Conservation (phyloP, 768 basidiomycete species). For the Leccinum boreale region DNA sequence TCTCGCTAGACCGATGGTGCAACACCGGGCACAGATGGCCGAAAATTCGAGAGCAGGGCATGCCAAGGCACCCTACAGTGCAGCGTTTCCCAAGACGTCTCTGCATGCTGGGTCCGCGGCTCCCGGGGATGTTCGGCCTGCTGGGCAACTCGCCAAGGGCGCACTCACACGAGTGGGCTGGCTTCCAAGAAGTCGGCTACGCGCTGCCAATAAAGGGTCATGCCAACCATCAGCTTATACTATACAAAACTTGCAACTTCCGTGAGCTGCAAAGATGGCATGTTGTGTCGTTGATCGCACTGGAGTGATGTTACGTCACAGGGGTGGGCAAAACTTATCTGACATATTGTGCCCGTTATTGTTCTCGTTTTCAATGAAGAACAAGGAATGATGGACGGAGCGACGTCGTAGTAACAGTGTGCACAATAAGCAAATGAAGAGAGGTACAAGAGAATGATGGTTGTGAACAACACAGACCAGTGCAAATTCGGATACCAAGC, state of each 20-base stretch:
- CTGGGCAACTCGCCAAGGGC: conserved; percentile 54
- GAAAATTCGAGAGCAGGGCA: conserved; percentile 32
- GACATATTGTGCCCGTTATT: conserved; percentile 1
- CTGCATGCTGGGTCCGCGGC: conserved; percentile 52
- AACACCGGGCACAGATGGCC: conserved; percentile 39
- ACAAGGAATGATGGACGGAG: conserved; percentile 7
- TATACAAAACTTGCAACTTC: conserved; percentile 17
- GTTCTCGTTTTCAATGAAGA: conserved; percentile 4
- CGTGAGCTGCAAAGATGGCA: conserved; percentile 11
- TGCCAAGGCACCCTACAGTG: conserved; percentile 19
- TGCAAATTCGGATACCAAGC: conserved; percentile 15
- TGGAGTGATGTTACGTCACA: conserved; percentile 9
- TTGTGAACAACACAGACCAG: conserved; percentile 9
- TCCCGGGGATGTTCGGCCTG: conserved; percentile 56
- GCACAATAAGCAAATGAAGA: conserved; percentile 12
- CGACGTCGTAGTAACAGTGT: conserved; percentile 7
- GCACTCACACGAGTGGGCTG: conserved; percentile 37
- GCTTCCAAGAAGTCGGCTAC: conserved; percentile 21
- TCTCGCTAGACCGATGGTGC: conserved; percentile 60
- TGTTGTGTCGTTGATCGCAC: not conserved
- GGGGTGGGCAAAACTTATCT: not conserved
- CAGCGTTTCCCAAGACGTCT: conserved; percentile 22
- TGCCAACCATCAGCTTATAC: conserved; percentile 18
- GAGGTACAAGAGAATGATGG: conserved; percentile 11
- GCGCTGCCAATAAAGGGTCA: conserved; percentile 5